Evolutionary conservation across 2,329 filamentous ascomycete genomes (phyloP).

Genomic region (Beauveria brongniartii): DNA sequence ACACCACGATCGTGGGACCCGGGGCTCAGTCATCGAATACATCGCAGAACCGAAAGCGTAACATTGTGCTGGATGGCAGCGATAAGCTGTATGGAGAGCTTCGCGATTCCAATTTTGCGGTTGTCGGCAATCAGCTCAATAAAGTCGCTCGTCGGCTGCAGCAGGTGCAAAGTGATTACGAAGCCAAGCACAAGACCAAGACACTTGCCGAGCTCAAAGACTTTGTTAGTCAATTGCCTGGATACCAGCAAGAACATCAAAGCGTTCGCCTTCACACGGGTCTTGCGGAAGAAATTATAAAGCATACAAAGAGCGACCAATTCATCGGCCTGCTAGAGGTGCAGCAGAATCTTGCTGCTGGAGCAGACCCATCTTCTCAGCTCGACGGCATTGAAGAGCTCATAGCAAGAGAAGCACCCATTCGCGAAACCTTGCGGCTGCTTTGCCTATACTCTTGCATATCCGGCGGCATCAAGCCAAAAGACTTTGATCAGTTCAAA

Average conservation of each 20-base stretch:
- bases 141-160: constrained; percentile 82
- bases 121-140: constrained; percentile 82
- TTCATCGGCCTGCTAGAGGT: constrained; percentile 87
- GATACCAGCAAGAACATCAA: constrained; percentile 87
- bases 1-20: constrained; percentile 80
- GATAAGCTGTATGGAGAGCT: constrained; percentile 85
- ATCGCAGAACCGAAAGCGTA: constrained; percentile 64
- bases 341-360: constrained; percentile 89
- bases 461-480: constrained; percentile 76
- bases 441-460: constrained; percentile 89
- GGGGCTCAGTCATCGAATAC: constrained; percentile 52
- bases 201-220: constrained; percentile 86
- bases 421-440: constrained; percentile 74
- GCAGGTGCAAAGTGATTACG: constrained; percentile 76
- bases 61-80: constrained; percentile 79
- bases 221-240: constrained; percentile 88
- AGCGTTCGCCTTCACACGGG: constrained; percentile 88
- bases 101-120: constrained; percentile 88
- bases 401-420: constrained; percentile 76
- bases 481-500: constrained; percentile 85
- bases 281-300: constrained; percentile 91
- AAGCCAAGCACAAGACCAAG: constrained; percentile 80
- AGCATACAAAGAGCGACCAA: constrained; percentile 78
- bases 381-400: constrained; percentile 89
- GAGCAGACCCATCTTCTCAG: constrained; percentile 79